These are phyloP conservation scores for Coix lacrymajobi DNA, from an alignment of 176 grass and related monocot genomes.

Conservation along the genomic window DNA sequence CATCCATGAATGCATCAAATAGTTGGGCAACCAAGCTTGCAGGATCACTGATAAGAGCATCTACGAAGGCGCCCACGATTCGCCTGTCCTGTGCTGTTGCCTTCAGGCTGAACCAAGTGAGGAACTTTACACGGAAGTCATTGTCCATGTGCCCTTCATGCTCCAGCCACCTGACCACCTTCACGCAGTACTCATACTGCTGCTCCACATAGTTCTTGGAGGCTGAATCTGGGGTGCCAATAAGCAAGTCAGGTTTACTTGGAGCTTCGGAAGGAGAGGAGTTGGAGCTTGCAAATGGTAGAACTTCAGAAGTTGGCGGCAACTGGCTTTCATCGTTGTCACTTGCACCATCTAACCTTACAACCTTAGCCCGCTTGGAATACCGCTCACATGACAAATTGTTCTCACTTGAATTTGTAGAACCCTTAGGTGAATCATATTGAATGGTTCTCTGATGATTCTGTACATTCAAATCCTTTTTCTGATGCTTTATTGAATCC, in stretches of 20 bases:
- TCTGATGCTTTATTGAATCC: slow-evolving; percentile 28
- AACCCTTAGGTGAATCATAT: slow-evolving; percentile 75
- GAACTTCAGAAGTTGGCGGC: slow-evolving; percentile 37
- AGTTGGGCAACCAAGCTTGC: slow-evolving; percentile 67
- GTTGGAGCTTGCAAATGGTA: slow-evolving; percentile 58
- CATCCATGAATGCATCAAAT: slow-evolving; percentile 65
- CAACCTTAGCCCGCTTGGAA: slow-evolving; percentile 48
- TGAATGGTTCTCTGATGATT: slow-evolving; percentile 37
- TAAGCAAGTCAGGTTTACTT: slow-evolving; percentile 51
- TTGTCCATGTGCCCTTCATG: slow-evolving; percentile 67
- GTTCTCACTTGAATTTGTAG: slow-evolving; percentile 77
- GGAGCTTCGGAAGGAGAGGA: slow-evolving; percentile 43
- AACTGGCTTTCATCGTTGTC: slow-evolving; percentile 53
- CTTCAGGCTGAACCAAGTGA: slow-evolving; percentile 97
- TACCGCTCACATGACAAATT: slow-evolving; percentile 41
- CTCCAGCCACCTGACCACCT: slow-evolving; percentile 88
- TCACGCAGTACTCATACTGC: slow-evolving; percentile 86
- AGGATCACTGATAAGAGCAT: slow-evolving; percentile 67
- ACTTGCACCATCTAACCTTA: slow-evolving; percentile 41
- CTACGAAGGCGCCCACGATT: slow-evolving; percentile 63
- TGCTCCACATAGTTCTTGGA: slow-evolving; percentile 61
- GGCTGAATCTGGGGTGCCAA: slow-evolving; percentile 47
- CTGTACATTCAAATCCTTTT: slow-evolving; percentile 38
- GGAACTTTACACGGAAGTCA: slow-evolving; percentile 76
- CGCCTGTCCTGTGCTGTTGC: slow-evolving; percentile 76